Conservation (phyloP, 2,329 filamentous ascomycete species). For the Aotearoamyces nothofagi region DNA sequence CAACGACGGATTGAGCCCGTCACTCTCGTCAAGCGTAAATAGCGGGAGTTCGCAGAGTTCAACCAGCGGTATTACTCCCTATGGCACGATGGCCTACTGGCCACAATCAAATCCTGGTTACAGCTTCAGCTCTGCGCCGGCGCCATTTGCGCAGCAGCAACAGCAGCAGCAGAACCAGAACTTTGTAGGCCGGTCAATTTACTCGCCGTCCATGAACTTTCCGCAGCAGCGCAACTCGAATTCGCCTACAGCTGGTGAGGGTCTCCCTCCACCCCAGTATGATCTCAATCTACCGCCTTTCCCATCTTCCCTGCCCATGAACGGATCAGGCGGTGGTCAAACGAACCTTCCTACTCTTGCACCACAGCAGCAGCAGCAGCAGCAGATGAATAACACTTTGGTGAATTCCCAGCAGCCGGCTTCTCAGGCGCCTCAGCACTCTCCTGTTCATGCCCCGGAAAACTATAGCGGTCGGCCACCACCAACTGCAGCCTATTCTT, state of each 20-base stretch:
- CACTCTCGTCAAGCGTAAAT: conserved; percentile 43
- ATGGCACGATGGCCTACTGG: conserved; percentile 44
- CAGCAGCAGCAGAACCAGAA: no score
- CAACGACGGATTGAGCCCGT: conserved; percentile 46
- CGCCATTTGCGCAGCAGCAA: conserved; percentile 14
- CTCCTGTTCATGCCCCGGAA: conserved; percentile 43
- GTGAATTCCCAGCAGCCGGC: conserved; percentile 30
- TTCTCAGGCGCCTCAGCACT: conserved; percentile 32
- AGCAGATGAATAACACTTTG: conserved; percentile 28
- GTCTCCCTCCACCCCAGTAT: conserved; percentile 51
- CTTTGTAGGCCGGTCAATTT: conserved; percentile 33
- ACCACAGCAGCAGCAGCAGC: conserved; percentile 14
- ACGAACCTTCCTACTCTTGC: conserved; percentile 23
- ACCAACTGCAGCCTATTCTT: conserved; percentile 45
- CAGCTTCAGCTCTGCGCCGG: conserved; percentile 35
- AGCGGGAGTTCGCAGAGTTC: conserved; percentile 42
- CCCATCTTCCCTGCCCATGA: conserved; percentile 39
- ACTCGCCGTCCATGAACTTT: conserved; percentile 38
- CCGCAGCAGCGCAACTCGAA: conserved; percentile 33
- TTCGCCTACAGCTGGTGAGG: conserved; percentile 45
- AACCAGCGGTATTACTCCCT: conserved; percentile 39
- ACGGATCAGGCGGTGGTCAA: conserved; percentile 28
- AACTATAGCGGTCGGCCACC: conserved; percentile 36
- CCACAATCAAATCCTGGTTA: conserved; percentile 30
- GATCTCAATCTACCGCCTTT: conserved; percentile 52